Evolutionary conservation across 352 stramenopile species (phyloP).

Genomic region (Globisporangium camurandrum): DNA sequence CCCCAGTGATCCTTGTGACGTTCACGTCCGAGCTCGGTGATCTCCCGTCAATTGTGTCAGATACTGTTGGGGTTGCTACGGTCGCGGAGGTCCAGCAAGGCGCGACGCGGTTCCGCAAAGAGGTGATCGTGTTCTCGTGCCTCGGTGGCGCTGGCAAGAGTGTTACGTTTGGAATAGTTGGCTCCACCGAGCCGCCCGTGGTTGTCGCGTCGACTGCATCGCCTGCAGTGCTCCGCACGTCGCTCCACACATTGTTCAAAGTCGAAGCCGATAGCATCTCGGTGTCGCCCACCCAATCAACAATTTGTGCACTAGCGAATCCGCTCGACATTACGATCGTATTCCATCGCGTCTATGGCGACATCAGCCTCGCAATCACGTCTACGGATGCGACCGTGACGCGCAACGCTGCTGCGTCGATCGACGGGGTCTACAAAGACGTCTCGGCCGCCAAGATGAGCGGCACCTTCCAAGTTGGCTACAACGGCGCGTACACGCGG

Average conservation of each 20-base stretch:
- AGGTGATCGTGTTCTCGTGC: slow-evolving; percentile 54
- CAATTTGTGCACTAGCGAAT: slow-evolving; percentile 30
- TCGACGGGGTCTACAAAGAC: slow-evolving; percentile 55
- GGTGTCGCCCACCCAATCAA: slow-evolving; percentile 33
- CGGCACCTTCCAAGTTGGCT: slow-evolving; percentile 72
- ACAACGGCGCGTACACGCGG: slow-evolving; percentile 47
- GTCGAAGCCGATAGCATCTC: slow-evolving; percentile 51
- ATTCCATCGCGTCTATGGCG: slow-evolving; percentile 56
- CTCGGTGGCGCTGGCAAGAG: slow-evolving; percentile 16
- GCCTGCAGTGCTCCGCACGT: slow-evolving; percentile 24
- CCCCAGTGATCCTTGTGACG: slow-evolving; percentile 33
- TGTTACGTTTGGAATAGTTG: slow-evolving; percentile 42
- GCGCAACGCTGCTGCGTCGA: slow-evolving; percentile 24
- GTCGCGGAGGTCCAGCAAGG: slow-evolving; percentile 24
- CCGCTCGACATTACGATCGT: slow-evolving; percentile 35
- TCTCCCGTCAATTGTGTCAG: slow-evolving; percentile 28
- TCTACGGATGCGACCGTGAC: slow-evolving; percentile 13
- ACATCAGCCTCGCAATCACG: slow-evolving; percentile 27
- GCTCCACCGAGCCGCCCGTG: slow-evolving; percentile 5
- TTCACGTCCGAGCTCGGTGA: slow-evolving; percentile 47
- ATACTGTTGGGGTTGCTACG: slow-evolving; percentile 9
- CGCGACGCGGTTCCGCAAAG: slow-evolving; percentile 56
- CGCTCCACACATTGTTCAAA: slow-evolving; percentile 38
- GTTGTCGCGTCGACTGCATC: slow-evolving; percentile 19
- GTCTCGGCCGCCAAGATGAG: slow-evolving; percentile 46